Base-by-base conservation (phyloP, 495 filamentous ascomycete genomes). In the Neurospora africana region DNA sequence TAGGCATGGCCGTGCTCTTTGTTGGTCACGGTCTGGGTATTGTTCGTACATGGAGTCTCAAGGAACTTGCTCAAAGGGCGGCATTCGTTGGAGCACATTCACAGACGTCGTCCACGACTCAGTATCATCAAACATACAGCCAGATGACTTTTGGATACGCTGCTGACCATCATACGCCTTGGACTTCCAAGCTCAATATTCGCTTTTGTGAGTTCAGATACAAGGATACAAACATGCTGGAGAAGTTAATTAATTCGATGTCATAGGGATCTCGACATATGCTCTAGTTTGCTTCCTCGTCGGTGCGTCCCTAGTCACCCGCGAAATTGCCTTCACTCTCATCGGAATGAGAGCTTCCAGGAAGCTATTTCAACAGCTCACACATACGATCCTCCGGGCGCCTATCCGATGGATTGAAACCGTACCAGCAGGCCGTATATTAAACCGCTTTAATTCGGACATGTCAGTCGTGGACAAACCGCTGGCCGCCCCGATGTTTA, bases 371-470 rank as follows among this genome's bases (percentile, higher is more conserved):
- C 74, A 81, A 43, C 76, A 78, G 21, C 77, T 86, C 70, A 77
- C 82, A 2, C 77, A 75, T 33, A 77, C 78, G 4, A 79, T 88
- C 17, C 76, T 88, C 17, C 79, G 82, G 21, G 84, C 86, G 13
- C 84, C 86, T 2, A 76, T 88, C 37, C 76, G 78, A 23, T 88
- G 83, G 77, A 82, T 86, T 41, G 85, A 87, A 71, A 87, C 82
- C 0, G 80, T 82, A 10, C 84, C 86, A 4, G 41, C 83, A 3
- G 87, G 87, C 5, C 80, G 82, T 7, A 82, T 87, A 36, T 74
- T 86, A 37, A 87, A 88, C 74, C 83, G 86, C 15, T 86, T 88
- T 69, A 81, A 81, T 0, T 78, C 82, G 4, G 86, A 88, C 75
- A 71, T 84, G 2, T 79, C 81, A 43, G 76, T 75, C 3, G 73